Base-by-base conservation (phyloP, 31 red algal genomes). In the Bonnemaisonia californica region DNA sequence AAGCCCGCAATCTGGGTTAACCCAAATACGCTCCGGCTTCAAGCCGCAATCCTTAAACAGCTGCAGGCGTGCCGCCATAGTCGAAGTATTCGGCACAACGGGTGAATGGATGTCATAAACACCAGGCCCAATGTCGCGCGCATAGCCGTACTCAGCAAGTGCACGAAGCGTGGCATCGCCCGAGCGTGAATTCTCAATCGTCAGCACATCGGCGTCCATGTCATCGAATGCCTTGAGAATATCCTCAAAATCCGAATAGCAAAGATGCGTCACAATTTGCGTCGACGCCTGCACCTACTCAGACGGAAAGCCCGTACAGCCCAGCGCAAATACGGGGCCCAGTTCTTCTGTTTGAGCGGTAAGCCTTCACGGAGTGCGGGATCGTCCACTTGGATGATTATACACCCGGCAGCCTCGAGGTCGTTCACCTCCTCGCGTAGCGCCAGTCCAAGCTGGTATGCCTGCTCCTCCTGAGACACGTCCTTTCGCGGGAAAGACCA, bases 401-500 rank as follows among this genome's bases (percentile, higher is more conserved):
- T 38, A 35, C 76, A 80, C 3, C 94, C 94, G 0, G 94, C 94
- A 1, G 56, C 62, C 65, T 97, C 95, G 19, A 97, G 78, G 48
- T 97, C 95, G 8, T 61, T 45, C 28, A 97, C 95, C 40, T 97
- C 95, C 42, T 88, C 87, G 29, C 95, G 95, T 23, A 97, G 79
- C 21, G 87, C 90, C 1, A 88, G 80, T 0, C 86, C 95, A 57
- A 97, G 86, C 75, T 97, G 95, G 37, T 91, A 91, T 1, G 91
- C 95, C 69, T 88, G 84, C 33, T 91, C 57, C 68, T 83, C 74
- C 37, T 86, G 95, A 9, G 95, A 85, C n/a, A 89, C 55, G 75
- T 97, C 95, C 42, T 97, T 89, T n/a, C 95, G 87, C 36, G 85
- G 84, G 79, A 97, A 97, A 24, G 95, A 93, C 95, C 95, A 97